Percentiles rank a stretch among this genome's conserved stretches.
Conservation (phyloP, 2,329 filamentous ascomycete genomes). For the Pestalotiopsis sp. region DNA sequence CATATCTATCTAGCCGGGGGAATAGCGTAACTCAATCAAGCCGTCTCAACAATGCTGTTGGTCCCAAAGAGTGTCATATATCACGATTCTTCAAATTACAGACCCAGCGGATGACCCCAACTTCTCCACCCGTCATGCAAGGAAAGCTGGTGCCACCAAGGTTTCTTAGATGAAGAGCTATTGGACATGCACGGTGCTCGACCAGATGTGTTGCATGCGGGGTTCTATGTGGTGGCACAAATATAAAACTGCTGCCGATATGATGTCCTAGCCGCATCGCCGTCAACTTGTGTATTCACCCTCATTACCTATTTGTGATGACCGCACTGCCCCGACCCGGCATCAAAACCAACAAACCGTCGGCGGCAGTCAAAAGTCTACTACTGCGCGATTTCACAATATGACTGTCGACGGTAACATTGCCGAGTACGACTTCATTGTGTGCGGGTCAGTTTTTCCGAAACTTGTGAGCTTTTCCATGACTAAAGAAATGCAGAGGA, state of each 20-base stretch:
- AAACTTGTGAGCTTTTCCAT: not conserved
- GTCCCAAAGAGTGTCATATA: not conserved
- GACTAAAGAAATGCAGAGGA: slow-evolving; percentile 24
- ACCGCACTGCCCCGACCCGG: no score
- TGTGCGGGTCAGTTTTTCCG: slow-evolving; percentile 33
- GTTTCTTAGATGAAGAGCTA: not conserved
- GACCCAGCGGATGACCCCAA: not conserved
- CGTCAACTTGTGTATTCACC: no score
- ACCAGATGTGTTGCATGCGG: not conserved
- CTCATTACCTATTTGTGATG: no score
- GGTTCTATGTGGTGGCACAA: not conserved
- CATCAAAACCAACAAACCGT: no score
- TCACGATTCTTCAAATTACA: not conserved
- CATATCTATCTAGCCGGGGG: not conserved
- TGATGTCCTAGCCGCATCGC: no score
- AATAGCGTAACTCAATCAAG: slow-evolving; percentile 16
- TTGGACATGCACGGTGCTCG: not conserved
- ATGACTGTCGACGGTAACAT: not conserved
- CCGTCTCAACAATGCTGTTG: not conserved
- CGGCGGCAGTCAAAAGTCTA: not conserved
- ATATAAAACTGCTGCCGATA: no score
- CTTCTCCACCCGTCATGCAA: not conserved
- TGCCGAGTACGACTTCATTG: slow-evolving; percentile 33
- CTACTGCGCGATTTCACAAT: not conserved
- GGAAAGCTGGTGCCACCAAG: not conserved